Base-by-base conservation (phyloP, 106 monocot genomes). In the Amphibolis antarctica region DNA sequence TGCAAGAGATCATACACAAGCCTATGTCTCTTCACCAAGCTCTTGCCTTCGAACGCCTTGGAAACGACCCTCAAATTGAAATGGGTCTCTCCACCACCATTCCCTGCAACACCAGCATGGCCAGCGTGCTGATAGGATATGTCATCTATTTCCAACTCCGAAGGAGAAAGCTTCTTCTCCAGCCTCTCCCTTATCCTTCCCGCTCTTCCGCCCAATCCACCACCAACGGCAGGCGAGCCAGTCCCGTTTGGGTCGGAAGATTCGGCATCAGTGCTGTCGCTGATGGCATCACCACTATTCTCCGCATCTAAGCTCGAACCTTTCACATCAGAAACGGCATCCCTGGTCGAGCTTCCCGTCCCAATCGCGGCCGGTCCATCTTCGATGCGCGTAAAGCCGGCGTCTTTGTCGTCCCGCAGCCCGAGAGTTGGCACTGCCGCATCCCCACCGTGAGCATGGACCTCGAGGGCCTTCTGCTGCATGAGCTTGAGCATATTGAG, bases 1-100 rank as follows among this genome's bases (percentile, higher is more conserved):
- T 71, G 59, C 77, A 93, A 66, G 53, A 86, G 63, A 49, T 81
- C 86, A 66, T 83, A 89, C 24, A 93, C 79, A 55, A 89, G 66
- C 68, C 93, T 78, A 57, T 88, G 93, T 73, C 93, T 78, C 75
- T 93, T 93, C 71, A 93, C 77, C 74, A 86, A 24, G 43, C 81
- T 88, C 81, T 89, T 93, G 55, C 89, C 93, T 69, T 88, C 83
- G 56, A 93, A 93, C 72, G 67, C 83, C 66, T 83, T 71, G 0
- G 93, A 93, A 9, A 89, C 88, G 31, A 85, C 69, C 59, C 62
- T 69, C 59, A 93, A 52, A 70, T 83, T 89, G 65, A 86, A 89
- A 79, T 93, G 89, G 23, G 93, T 93, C 77, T 93, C 93, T n/a
- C 89, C 88, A 53, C 66, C 71, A 17, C 53, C 56, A 28, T 64